Conservation (phyloP, 129 eudicot species). For the Arctium lappa region DNA sequence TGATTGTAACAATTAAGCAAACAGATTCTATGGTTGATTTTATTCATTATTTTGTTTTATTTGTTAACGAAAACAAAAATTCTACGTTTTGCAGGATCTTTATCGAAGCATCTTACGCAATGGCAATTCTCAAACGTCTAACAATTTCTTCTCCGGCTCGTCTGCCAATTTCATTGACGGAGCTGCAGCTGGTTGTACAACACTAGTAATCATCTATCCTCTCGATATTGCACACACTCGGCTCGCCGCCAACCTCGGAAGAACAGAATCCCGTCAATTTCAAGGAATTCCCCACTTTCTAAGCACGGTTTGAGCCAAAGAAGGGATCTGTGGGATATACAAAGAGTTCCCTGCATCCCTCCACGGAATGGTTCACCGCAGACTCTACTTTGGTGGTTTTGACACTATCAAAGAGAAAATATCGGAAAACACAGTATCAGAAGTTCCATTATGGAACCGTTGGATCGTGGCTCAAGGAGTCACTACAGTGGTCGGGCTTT, state of each 20-base stretch:
- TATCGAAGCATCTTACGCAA: conserved; percentile 62
- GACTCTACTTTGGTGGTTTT: conserved; percentile 90
- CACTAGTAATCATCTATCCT: conserved; percentile 79
- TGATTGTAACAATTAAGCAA: too few species aligned
- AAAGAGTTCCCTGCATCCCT: conserved; percentile 91
- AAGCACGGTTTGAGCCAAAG: conserved; percentile 45
- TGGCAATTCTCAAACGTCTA: conserved; percentile 39
- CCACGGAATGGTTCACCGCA: conserved; percentile 85
- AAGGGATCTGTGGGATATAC: conserved; percentile 78
- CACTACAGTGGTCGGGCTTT: conserved; percentile 74
- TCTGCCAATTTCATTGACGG: conserved; percentile 86
- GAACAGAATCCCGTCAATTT: conserved; percentile 69
- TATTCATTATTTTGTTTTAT: not conserved
- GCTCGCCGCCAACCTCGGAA: conserved; percentile 82
- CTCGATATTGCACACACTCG: conserved; percentile 97
- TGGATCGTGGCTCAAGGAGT: conserved; percentile 90
- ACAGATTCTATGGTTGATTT: too few species aligned
- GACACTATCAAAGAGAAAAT: conserved; percentile 81
- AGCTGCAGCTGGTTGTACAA: conserved; percentile 90
- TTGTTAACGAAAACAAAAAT: not conserved
- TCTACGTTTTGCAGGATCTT: conserved; percentile 55
- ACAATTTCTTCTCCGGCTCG: conserved; percentile 51
- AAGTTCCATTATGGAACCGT: conserved; percentile 74
- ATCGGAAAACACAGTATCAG: conserved; percentile 38
- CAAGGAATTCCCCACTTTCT: conserved; percentile 80